Evolutionary conservation across 768 basidiomycete genomes (phyloP).

Genomic region (Suillus clintonianus): DNA sequence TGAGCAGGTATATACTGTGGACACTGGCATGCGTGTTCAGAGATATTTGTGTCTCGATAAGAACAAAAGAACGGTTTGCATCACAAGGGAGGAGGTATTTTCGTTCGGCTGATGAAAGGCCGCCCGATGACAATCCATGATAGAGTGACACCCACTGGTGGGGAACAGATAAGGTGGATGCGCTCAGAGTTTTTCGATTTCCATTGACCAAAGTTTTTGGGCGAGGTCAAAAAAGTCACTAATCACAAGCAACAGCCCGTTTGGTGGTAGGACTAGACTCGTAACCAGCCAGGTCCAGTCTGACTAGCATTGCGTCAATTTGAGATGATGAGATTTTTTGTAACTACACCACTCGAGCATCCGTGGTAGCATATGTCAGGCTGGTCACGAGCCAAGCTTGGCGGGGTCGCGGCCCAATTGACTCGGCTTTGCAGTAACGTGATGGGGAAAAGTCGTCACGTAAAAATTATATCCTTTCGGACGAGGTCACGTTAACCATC

Average conservation of each 20-base stretch:
- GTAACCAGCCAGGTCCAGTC: too few relatives aligned
- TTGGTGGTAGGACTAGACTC: too few relatives aligned
- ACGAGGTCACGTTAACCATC: background rate
- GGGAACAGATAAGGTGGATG: background rate
- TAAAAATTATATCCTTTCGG: background rate
- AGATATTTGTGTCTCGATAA: conserved; percentile 2
- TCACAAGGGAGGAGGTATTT: background rate
- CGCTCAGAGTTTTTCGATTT: background rate
- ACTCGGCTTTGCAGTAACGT: background rate
- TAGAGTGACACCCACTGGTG: background rate
- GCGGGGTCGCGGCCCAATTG: background rate
- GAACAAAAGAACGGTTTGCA: background rate
- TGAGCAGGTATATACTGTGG: background rate
- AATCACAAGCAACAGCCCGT: too few relatives aligned
- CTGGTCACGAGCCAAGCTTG: too few relatives aligned
- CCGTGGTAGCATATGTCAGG: too few relatives aligned
- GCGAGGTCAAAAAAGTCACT: background rate
- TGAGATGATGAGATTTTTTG: too few relatives aligned
- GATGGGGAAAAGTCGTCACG: background rate
- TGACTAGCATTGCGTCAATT: too few relatives aligned
- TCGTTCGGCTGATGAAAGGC: background rate
- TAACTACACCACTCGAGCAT: too few relatives aligned
- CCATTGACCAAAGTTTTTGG: background rate
- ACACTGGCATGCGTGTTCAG: background rate
- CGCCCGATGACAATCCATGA: background rate